Evolutionary conservation across 805 yeast genomes (phyloP).

Genomic region (Cyberlindnera xishuangbannaensis): DNA sequence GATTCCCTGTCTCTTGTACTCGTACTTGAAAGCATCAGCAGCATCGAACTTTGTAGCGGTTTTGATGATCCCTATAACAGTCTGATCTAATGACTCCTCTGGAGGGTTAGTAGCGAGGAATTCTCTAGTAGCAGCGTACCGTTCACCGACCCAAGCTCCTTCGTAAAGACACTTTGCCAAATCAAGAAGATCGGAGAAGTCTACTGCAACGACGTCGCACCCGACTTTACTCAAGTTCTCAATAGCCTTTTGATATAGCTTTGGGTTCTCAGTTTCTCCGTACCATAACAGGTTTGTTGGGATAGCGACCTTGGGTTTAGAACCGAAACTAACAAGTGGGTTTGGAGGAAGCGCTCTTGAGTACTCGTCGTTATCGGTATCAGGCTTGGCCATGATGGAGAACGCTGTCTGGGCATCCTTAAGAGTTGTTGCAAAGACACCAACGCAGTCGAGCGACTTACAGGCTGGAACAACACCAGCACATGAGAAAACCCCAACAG

Average conservation of each 20-base stretch:
- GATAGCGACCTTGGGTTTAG: slow-evolving; percentile 64
- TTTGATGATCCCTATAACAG: slow-evolving; percentile 67
- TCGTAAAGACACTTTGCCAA: slow-evolving; percentile 87
- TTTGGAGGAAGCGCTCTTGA: slow-evolving; percentile 69
- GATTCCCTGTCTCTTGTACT: slow-evolving; percentile 80
- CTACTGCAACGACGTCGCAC: slow-evolving; percentile 55
- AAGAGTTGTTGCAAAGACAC: slow-evolving; percentile 72
- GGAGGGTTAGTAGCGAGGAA: slow-evolving; percentile 71
- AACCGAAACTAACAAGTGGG: slow-evolving; percentile 55
- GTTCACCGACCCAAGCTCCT: slow-evolving; percentile 98
- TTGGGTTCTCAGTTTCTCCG: slow-evolving; percentile 75
- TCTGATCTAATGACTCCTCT: slow-evolving; percentile 68
- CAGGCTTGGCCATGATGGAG: slow-evolving; percentile 65
- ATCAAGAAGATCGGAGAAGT: slow-evolving; percentile 71
- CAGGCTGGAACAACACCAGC: slow-evolving; percentile 97
- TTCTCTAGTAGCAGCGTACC: slow-evolving; percentile 77
- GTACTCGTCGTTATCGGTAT: slow-evolving; percentile 65
- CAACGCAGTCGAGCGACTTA: slow-evolving; percentile 87
- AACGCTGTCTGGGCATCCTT: slow-evolving; percentile 80
- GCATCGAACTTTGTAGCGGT: slow-evolving; percentile 78
- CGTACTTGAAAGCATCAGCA: slow-evolving; percentile 76
- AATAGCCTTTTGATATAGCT: slow-evolving; percentile 58
- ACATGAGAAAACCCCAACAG: slow-evolving; percentile 82
- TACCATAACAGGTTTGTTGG: slow-evolving; percentile 74
- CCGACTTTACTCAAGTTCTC: slow-evolving; percentile 45